These are phyloP conservation scores for Sarcomyxa edulis DNA, from an alignment of 768 basidiomycete species.

Conservation along the genomic window DNA sequence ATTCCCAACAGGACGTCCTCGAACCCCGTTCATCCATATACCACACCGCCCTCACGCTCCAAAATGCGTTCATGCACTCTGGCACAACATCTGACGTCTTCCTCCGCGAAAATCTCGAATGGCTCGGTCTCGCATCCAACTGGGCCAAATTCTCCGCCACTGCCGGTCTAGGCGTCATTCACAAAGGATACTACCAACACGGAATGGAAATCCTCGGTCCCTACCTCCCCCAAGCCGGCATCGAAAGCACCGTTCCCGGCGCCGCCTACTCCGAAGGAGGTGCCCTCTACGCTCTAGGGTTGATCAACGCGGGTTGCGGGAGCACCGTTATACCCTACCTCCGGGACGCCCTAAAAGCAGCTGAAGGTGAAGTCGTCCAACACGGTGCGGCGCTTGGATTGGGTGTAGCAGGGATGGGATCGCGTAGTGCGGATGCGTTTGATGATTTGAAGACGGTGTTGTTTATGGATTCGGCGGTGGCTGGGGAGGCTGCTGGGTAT, in stretches of 20 bases:
- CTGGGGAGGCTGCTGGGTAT: slow-evolving; percentile 93
- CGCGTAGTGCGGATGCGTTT: slow-evolving; percentile 83
- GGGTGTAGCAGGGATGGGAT: slow-evolving; percentile 95
- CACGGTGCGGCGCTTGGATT: slow-evolving; percentile 96
- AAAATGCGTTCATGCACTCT: slow-evolving; percentile 98
- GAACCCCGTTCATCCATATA: slow-evolving; percentile 96
- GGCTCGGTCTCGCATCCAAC: slow-evolving; percentile 91
- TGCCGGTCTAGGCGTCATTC: slow-evolving; percentile 94
- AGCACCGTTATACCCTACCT: slow-evolving; percentile 73
- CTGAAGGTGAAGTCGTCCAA: slow-evolving; percentile 84
- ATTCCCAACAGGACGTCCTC: slow-evolving; percentile 72
- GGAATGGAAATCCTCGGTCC: slow-evolving; percentile 90
- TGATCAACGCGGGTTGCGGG: slow-evolving; percentile 92
- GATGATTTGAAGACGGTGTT: slow-evolving; percentile 87
- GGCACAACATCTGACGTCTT: slow-evolving; percentile 95
- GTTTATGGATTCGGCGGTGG: slow-evolving; percentile 92
- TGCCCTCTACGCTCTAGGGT: slow-evolving; percentile 88
- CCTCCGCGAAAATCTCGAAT: slow-evolving; percentile 93
- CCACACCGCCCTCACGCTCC: slow-evolving; percentile 92
- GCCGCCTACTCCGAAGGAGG: slow-evolving; percentile 94
- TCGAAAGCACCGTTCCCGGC: slow-evolving; percentile 71
- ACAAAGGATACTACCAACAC: slow-evolving; percentile 94
- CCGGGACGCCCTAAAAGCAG: slow-evolving; percentile 69
- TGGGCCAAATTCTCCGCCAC: slow-evolving; percentile 99
- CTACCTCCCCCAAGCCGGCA: slow-evolving; percentile 79